Base-by-base conservation (phyloP, 192 early-diverging fungal genomes). In the Lobulomyces angularis region DNA sequence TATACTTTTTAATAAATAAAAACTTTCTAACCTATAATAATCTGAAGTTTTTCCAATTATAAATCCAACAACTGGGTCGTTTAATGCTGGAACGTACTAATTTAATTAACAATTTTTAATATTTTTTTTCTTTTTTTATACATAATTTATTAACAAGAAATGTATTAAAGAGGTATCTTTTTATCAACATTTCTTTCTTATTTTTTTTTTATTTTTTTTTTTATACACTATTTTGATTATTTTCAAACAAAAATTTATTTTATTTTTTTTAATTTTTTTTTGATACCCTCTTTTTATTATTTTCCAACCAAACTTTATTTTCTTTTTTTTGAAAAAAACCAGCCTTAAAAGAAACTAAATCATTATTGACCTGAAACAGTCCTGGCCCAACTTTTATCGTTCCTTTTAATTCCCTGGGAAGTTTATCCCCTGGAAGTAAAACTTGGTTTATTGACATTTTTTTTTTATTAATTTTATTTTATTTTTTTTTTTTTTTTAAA, bases 11-110 rank as follows among this genome's bases (percentile, higher is more conserved):
- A n/a, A n/a, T n/a, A n/a, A n/a, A n/a, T n/a, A n/a, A n/a, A n/a
- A n/a, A n/a, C n/a, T n/a, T n/a, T n/a, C n/a, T n/a, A n/a, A 63
- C 25, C 97, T 92, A 42, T 53, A 80, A 12, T 67, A 49, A 38
- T 73, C 71, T 32, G 31, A 32, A 11, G 28, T 33, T 2, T 52
- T 46, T 2, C 55, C 69, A 23, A 55, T 60, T 1, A 98, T 74
- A 2, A 81, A 74, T 12, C 92, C 95, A 35, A 98, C 56, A 1
- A 98, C 86, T 0, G 83, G 76, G 56, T 98, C 95, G 43, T 80
- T 77, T 22, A 74, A 59, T 3, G 78, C 72, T 2, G 95, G 75
- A 31, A 95, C 73, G 67, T 98, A 98, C 74, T 91, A 61, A 18
- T n/a, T n/a, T n/a, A n/a, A n/a, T n/a, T n/a, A n/a, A n/a, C n/a